Evolutionary conservation across 352 stramenopile genomes (phyloP), one percentile per base, ranked within the genome.

Genomic region (Aphanomyces cochlioides): DNA sequence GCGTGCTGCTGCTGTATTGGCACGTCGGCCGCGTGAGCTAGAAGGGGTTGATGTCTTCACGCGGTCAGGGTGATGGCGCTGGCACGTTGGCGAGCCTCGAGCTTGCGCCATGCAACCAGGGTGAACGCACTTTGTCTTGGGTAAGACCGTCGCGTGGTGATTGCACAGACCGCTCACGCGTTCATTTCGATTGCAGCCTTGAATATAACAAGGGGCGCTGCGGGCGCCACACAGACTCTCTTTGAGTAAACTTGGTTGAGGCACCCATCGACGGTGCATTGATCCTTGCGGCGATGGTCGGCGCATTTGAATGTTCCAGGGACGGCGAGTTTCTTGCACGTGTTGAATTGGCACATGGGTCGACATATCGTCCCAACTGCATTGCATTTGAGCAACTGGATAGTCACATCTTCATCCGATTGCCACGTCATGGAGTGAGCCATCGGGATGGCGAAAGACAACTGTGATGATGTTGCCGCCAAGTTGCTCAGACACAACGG

Each of bases 311-410:
- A 7, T 5, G n/a, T 37, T 7, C 19, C 47, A 39, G 3, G 28
- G 17, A 67, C 15, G 6, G 60, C 15, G 7, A 41, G 12, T 7
- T 57, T 56, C 21, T 13, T 34, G 37, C 60, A 67, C 7, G 38
- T 41, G 1, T 67, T 67, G 28, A 67, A 67, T 12, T 50, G 43
- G 43, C 43, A n/a, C n/a, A n/a, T n/a, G n/a, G n/a, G n/a, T n/a
- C n/a, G n/a, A n/a, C n/a, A n/a, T n/a, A n/a, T n/a, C n/a, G n/a
- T n/a, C n/a, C n/a, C n/a, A 28, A 28, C 28, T 28, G 28, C 28
- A 28, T 28, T 28, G 28, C 28, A 28, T 28, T 28, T 28, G 28
- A 28, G 1, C 28, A 28, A 28, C 28, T 28, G 28, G 28, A 28
- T 28, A 28, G 28, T 28, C 28, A 28, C 28, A 28, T 28, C 28